Base-by-base conservation (phyloP, 2,329 filamentous ascomycete genomes). In the Aspergillus pseudoviridinutans region DNA sequence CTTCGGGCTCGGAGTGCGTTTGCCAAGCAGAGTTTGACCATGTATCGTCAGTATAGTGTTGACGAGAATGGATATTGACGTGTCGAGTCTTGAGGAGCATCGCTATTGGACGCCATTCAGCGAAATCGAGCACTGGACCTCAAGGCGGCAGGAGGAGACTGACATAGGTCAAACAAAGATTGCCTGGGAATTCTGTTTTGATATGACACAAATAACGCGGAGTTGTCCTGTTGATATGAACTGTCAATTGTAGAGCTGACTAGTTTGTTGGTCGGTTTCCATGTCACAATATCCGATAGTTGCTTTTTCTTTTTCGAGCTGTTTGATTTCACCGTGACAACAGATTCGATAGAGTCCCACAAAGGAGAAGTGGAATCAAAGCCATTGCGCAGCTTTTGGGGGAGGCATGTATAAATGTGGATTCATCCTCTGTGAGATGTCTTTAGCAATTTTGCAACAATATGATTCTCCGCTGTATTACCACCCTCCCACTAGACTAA, bases 1-100 rank as follows among this genome's bases (percentile, higher is more conserved):
- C 66, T 77, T 28, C 62, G 75, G 20, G 61, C 66, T 38, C 58
- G 66, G 42, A 76, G 71, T 61, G 58, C 66, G 35, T 75, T 74
- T 63, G 73, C 73, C 10, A 64, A 63, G 42, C 67, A 74, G 51
- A 70, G 66, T 49, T 50, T 68, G 58, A 57, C 62, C 44, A 63
- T 69, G 32, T 68, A 70, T 56, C 50, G 61, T 28, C 64, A 68
- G 46, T 65, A 67, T 47, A 64, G 61, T 20, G 61, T 70, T 8
- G 66, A 71, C 20, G 64, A 63, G 54, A 56, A 62, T 41, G 66
- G 66, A n/a, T 63, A 64, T 53, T 66, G 56, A 58, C 20, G 4
- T 46, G 20, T 46, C 42, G 42, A 46, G 46, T 24, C 32, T 6
- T 17, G 32, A 38, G 32, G 32, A 17, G 14, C 32, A 8, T 38